These are phyloP conservation scores for Chalciporus sp. DNA, from an alignment of 1,284 basidiomycete species.

Conservation along the genomic window DNA sequence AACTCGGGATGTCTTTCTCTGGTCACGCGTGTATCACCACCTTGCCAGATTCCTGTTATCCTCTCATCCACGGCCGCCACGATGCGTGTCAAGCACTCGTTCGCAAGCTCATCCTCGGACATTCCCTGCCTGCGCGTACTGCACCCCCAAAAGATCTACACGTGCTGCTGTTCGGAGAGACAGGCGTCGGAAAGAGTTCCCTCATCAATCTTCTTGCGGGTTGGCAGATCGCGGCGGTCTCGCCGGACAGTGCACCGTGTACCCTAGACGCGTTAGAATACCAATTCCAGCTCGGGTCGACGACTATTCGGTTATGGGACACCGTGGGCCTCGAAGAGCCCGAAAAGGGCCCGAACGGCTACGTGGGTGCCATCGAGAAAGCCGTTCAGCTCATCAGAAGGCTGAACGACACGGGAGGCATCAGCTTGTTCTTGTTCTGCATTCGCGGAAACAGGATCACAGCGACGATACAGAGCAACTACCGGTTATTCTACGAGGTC, in stretches of 20 bases:
- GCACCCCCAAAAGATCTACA: slow-evolving; percentile 30
- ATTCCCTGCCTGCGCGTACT: slow-evolving; percentile 19
- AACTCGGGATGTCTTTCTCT: slow-evolving; percentile 23
- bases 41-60: slow-evolving; percentile 27
- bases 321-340: slow-evolving; percentile 37
- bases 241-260: slow-evolving; percentile 29
- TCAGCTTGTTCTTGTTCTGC: slow-evolving; percentile 36
- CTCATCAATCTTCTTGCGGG: slow-evolving; percentile 35
- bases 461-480: slow-evolving; percentile 26
- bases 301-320: slow-evolving; percentile 31
- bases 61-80: slow-evolving; percentile 21
- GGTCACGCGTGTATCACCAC: slow-evolving; percentile 21
- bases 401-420: slow-evolving; percentile 29
- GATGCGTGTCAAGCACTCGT: slow-evolving; percentile 17
- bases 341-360: slow-evolving; percentile 12
- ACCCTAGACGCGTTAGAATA: slow-evolving; percentile 30
- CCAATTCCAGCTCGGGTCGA: slow-evolving; percentile 22
- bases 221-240: slow-evolving; percentile 25
- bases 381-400: slow-evolving; percentile 27
- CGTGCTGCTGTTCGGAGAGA: slow-evolving; percentile 32
- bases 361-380: slow-evolving; percentile 34
- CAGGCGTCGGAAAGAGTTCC: slow-evolving; percentile 38
- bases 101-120: slow-evolving; percentile 20
- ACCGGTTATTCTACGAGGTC: slow-evolving; percentile 32
- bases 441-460: slow-evolving; percentile 30